Evolutionary conservation across 352 stramenopile species (phyloP), one percentile per base, ranked within the genome.

Genomic region (Phytopythium aichiense): DNA sequence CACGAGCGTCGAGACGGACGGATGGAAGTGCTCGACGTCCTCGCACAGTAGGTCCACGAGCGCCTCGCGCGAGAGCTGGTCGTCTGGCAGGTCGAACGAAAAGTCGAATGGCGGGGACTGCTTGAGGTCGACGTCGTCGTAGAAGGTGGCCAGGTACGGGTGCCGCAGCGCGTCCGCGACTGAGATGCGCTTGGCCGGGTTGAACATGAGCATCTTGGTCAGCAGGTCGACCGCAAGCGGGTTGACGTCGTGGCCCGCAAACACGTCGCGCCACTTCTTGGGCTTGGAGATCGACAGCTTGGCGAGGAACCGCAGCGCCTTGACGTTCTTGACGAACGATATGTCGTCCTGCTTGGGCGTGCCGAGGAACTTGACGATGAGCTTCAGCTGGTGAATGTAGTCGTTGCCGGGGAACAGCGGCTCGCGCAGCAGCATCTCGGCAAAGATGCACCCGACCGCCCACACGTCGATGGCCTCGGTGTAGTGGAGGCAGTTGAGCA

Each of bases 381-480:
- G 73, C 65, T 88, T 90, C 53, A 93, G 83, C 57, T 93, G 84
- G 63, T 93, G 79, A 45, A 92, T 84, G 68, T 91, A 93, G 66
- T 93, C 84, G 40, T 93, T 88, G 53, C 84, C 84, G 4, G 81
- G 94, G 65, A 99, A 99, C 37, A 98, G 86, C 50, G 97, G 96
- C 69, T 99, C 98, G 42, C 97, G 83, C 40, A 90, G 67, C 20
- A 99, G 84, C 65, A 99, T 93, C 77, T 99, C 97, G 18, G 93
- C 97, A 67, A 99, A 98, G 63, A 99, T 99, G 68, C 97, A 99
- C 20, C 97, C 97, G 22, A 98, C 94, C 57, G 84, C 87, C 94
- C 94, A 98, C 18, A 98, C 70, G 67, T 98, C 94, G 60, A 98
- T 92, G 23, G 91, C 85, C 64, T 96, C 89, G 4, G 88, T 95